Evolutionary conservation across 495 filamentous ascomycete species (phyloP).

Genomic region (Oleoguttula mirabilis): DNA sequence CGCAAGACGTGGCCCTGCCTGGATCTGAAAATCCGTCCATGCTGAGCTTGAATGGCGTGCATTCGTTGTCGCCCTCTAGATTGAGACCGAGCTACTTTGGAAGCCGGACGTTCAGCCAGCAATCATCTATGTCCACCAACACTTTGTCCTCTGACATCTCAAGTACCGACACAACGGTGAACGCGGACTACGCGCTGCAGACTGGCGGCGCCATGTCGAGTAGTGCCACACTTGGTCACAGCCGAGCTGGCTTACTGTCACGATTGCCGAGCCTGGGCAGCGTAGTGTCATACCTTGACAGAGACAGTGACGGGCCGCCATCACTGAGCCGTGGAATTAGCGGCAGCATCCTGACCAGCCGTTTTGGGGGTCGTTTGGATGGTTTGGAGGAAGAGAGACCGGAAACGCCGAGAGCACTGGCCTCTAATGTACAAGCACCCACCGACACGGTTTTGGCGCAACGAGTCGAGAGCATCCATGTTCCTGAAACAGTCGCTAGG

Average conservation of each 20-base stretch:
- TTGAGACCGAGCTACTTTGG: constrained; percentile 59
- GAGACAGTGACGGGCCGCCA: constrained; percentile 49
- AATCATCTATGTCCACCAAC: constrained; percentile 65
- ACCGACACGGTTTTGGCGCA: constrained; percentile 83
- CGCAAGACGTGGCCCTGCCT: constrained; percentile 1
- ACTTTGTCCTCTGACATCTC: constrained; percentile 45
- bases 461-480: constrained; percentile 74
- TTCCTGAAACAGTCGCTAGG: constrained; percentile 76
- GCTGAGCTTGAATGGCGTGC: constrained; percentile 6
- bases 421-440: constrained; percentile 42
- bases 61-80: constrained; percentile 20
- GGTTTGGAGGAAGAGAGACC: constrained; percentile 50
- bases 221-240: constrained; percentile 32
- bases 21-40: constrained; percentile 1
- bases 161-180: constrained; percentile 57
- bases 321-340: constrained; percentile 29
- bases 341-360: constrained; percentile 19
- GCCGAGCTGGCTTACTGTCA: constrained; percentile 40
- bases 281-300: constrained; percentile 84
- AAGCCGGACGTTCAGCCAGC: constrained; percentile 62
- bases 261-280: constrained; percentile 83
- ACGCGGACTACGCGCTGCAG: constrained; percentile 77
- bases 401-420: constrained; percentile 41
- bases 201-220: constrained; percentile 64
- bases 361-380: constrained; percentile 34